Evolutionary conservation across 2,329 filamentous ascomycete genomes (phyloP), one percentile per base, ranked within the genome.

Genomic region (Claviceps arundinis): DNA sequence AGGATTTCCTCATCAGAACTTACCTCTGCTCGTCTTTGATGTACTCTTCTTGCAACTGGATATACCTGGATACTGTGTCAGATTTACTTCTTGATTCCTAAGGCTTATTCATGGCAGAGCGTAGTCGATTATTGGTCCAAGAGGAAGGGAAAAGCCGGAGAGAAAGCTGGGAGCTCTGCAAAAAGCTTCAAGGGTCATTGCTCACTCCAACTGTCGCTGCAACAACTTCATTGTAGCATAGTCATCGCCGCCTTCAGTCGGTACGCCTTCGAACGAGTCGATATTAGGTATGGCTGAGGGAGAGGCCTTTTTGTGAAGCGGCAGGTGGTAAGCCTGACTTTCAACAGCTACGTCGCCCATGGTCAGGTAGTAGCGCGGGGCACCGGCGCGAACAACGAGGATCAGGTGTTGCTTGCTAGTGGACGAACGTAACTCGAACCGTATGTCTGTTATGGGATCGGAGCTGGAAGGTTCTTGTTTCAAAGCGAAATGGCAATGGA

Each of bases 11-110:
- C 14, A 30, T 19, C 13, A 14, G 11, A 4, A 26, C 66, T 52
- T 71, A 87, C 85, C 88, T 84, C 74, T 98, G 93, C 77, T 98
- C 93, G 81, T 98, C 93, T 75, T 98, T 98, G 82, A 98, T 98
- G 72, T 98, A 98, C 69, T 98, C 93, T 72, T 98, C 93, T 73
- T 98, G 93, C 62, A 98, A 79, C 71, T 96, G 89, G 68, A 97
- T 95, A 70, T 95, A 88, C 69, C 85, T 89, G 14, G 16, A 30
- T 3, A 61, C 22, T 58, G 52, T 37, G 52, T 57, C 57, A 70
- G 65, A 43, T 50, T 52, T 55, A 58, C 44, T 60, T 54, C 47
- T 43, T 11, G 5, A 26, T 30, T 6, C n/a, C 30, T 6, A 22
- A 30, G 11, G 16, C 6, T 19, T 24, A 9, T 49, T 4, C 2